These are phyloP conservation scores for Dictyostelium intermedium DNA, from an alignment of 78 protist species.

Conservation along the genomic window DNA sequence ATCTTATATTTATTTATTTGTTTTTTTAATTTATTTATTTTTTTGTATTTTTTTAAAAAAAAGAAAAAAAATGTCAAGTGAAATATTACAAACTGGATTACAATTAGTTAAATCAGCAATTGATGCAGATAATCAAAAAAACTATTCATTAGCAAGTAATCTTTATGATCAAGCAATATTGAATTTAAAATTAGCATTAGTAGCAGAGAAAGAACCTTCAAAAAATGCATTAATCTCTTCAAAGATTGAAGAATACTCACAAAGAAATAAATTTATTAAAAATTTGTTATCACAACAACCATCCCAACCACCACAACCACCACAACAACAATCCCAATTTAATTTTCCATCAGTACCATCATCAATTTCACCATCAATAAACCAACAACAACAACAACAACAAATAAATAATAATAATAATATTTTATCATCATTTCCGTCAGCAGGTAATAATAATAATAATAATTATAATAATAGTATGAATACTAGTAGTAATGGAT, in stretches of 20 bases:
- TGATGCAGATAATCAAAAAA: conserved; percentile 61
- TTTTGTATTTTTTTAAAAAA: background rate
- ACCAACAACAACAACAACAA: background rate
- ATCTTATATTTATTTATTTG: too few species aligned
- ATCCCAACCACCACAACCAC: background rate
- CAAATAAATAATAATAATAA: background rate
- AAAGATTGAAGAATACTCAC: conserved; percentile 62
- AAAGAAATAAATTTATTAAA: conserved; percentile 65
- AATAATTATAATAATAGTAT: background rate
- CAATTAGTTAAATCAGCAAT: conserved; percentile 51
- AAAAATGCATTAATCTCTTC: conserved; percentile 37
- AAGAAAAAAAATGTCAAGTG: conserved; percentile 23
- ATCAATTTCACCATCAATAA: background rate
- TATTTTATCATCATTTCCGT: conserved; percentile 26
- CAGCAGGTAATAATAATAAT: background rate
- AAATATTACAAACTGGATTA: conserved; percentile 65
- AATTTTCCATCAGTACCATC: conserved; percentile 4
- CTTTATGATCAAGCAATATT: conserved; percentile 66
- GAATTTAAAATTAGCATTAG: conserved; percentile 50
- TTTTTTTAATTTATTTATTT: background rate
- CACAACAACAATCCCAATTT: background rate
- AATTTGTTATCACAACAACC: conserved; percentile 10
- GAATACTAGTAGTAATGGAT: background rate
- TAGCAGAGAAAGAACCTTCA: conserved; percentile 32
- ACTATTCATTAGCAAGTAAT: conserved; percentile 33